Conservation (phyloP, 495 filamentous ascomycete species). For the Echria macrotheca region DNA sequence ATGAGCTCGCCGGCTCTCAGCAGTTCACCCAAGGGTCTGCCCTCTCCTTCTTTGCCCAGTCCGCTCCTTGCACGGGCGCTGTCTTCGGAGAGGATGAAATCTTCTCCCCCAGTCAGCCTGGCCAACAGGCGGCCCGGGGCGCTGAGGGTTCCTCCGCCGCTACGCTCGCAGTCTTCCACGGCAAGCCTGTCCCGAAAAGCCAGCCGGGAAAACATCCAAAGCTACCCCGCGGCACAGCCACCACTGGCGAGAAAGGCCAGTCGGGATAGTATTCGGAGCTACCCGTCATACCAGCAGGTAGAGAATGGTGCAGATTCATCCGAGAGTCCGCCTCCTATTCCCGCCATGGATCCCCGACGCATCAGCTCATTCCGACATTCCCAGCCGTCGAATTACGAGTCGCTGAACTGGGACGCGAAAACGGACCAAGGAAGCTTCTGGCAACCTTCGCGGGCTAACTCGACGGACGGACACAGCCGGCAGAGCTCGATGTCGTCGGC, state of each 20-base stretch:
- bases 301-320: constrained; percentile 6
- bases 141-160: constrained; percentile 36
- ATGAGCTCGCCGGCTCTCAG: constrained; percentile 11
- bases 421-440: constrained; percentile 25
- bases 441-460: constrained; percentile 24
- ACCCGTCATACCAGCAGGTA: constrained; percentile 18
- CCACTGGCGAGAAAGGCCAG: constrained; percentile 23
- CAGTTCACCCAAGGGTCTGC: constrained; percentile 18
- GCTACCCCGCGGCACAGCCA: constrained; percentile 18
- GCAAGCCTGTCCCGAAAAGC: constrained; percentile 23
- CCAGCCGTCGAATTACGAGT: constrained; percentile 9
- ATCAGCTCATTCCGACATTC: constrained; percentile 20
- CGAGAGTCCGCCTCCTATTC: constrained; percentile 10
- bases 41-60: constrained; percentile 23
- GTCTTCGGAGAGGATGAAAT: constrained; percentile 11
- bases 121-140: constrained; percentile 27
- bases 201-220: constrained; percentile 33
- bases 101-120: constrained; percentile 32
- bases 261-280: constrained; percentile 29
- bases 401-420: constrained; percentile 28
- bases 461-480: constrained; percentile 24
- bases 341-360: constrained; percentile 23
- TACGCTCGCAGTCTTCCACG: constrained; percentile 35
- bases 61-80: constrained; percentile 21
- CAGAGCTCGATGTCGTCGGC: constrained; percentile 24